Base-by-base conservation (phyloP, 129 eudicot genomes). In the Heracleum sosnowskyi region DNA sequence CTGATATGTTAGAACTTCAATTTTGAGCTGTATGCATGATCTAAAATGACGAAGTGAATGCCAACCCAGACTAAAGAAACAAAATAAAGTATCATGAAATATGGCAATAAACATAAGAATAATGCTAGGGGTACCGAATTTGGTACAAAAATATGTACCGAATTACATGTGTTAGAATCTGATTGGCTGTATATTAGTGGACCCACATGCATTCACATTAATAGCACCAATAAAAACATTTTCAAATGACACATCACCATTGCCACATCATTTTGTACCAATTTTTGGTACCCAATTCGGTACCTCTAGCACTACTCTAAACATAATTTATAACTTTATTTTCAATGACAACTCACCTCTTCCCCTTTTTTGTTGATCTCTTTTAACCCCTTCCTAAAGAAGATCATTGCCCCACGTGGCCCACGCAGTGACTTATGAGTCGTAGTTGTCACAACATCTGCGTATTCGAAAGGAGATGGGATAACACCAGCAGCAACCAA, bases 331-430 rank as follows among this genome's bases (percentile, higher is more conserved):
- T 73, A 55, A 47, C 17, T 26, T 41, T 15, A 26, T 36, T 1
- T 78, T 35, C 10, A 34, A 47, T 68, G 39, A 28, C 31, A 73
- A 17, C 75, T 46, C 62, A 91, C 97, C 93, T 94, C 97, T 78
- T 91, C 63, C 77, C 98, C 98, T 80, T 90, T 83, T 81, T 95
- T 91, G 73, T 90, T 95, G 42, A 88, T 80, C 86, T 91, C 98
- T 83, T 91, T 95, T 34, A 90, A 86, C 57, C 98, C 98, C 87
- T 91, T 95, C 82, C 98, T 88, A 84, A 88, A 95, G 86, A 95
- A 95, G 75, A 95, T 95, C 97, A 95, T 95, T n/a, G 97, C 97
- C 79, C 98, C 98, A 81, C 98, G 94, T 45, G 98, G 98, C 77
- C 98, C 96, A 45, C 97, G 97, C 24, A 95, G 92, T 47, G 97